Evolutionary conservation across 129 eudicot species (phyloP).

Genomic region (Tagetes erecta): DNA sequence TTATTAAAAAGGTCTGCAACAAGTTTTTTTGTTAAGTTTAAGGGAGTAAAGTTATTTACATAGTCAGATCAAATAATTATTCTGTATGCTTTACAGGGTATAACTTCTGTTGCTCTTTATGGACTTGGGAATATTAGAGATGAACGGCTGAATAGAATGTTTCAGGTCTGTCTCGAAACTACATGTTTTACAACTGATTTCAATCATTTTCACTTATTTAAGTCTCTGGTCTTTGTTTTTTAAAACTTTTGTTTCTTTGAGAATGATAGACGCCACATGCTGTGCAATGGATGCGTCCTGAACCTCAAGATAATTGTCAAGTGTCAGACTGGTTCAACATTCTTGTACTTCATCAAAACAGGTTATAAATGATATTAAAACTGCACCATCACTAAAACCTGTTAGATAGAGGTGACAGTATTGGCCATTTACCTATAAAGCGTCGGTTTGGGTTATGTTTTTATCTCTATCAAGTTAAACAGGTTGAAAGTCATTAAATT

Average conservation of each 20-base stretch:
- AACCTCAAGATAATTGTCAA: conserved; percentile 79
- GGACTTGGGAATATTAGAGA: conserved; percentile 99
- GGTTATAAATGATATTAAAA: conserved; percentile 41
- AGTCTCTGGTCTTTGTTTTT: not conserved
- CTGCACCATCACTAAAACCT: not conserved
- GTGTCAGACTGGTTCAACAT: conserved; percentile 98
- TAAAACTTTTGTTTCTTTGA: conserved; percentile 16
- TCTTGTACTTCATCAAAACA: conserved; percentile 93
- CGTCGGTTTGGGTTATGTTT: not conserved
- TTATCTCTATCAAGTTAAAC: not conserved
- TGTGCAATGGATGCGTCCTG: conserved; percentile 99
- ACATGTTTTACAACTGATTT: not conserved
- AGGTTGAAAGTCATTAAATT: not conserved
- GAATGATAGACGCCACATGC: conserved; percentile 87
- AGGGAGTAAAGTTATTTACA: not conserved
- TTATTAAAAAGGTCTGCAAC: conserved; percentile 72
- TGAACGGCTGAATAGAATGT: conserved; percentile 98
- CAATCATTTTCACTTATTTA: conserved; percentile 5
- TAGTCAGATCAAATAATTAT: not conserved
- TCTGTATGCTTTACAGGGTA: conserved; percentile 51
- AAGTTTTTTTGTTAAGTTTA: conserved; percentile 18
- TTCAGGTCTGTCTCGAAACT: conserved; percentile 59
- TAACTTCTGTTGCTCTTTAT: conserved; percentile 90
- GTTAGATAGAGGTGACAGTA: conserved; percentile 8
- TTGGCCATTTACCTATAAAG: not conserved